Evolutionary conservation across 345 rosid genomes (phyloP), one percentile per base, ranked within the genome.

Genomic region (Reutealis trisperma): DNA sequence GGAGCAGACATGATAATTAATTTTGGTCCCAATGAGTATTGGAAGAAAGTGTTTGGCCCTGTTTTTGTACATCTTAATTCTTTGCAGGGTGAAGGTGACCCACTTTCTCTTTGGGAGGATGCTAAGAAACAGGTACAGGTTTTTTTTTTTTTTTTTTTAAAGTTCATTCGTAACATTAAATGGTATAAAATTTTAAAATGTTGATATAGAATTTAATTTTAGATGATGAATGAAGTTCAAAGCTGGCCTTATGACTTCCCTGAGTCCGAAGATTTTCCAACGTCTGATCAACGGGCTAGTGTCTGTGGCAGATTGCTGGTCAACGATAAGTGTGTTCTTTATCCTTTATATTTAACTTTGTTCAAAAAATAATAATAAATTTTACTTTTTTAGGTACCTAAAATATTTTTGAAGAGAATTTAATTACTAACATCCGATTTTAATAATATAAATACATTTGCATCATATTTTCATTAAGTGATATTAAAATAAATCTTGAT

Each of bases 301-400:
- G 84, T 86, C 52, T 55, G 76, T 5, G 90, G 90, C 67, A 84
- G 72, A 55, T 74, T 89, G 8, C 59, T 83, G 6, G 83, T 89
- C 59, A 75, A 75, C n/a, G 89, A 87, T 70, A 76, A 86, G 92
- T 89, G 74, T 32, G 5, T 27, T 27, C 1, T 27, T 27, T 27
- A 27, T 27, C 30, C 30, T 27, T 27, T 27, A 0, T 27, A 27
- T 27, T 27, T 27, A 16, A 14, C 6, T 62, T 7, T 34, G 7
- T 22, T 19, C 2, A 27, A 27, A 27, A 1, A 27, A 27, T 0
- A 27, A 27, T 27, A 27, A 27, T 27, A 27, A 27, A 27, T 27
- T 27, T 27, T 27, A 27, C 1, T 27, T 27, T 27, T 27, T 27
- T 27, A 27, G 30, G 30, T 27, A 27, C 30, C 1, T 27, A 1